Evolutionary conservation across 2,329 filamentous ascomycete species (phyloP), one percentile per base, ranked within the genome.

Genomic region (Ceratocystis smalleyi): DNA sequence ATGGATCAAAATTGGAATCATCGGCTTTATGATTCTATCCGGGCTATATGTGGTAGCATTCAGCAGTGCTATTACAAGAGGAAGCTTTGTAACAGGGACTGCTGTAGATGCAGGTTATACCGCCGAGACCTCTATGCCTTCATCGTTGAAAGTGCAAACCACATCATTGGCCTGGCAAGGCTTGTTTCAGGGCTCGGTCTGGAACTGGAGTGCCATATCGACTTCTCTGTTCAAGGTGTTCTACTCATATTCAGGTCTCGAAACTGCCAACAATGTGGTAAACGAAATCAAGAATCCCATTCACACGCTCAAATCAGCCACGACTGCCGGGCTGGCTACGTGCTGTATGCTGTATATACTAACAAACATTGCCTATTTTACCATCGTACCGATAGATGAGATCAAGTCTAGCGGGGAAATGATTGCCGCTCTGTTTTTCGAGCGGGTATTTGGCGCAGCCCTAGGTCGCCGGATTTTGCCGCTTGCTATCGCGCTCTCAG

Each of bases 251-350:
- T 77, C 83, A 0, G 86, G 86, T 0, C 75, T 86, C 12, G 81
- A 78, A 62, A 88, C 88, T 66, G 77, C 84, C 67, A 87, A 85
- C 72, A 86, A 88, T 68, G 85, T 88, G 3, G 75, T 89, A 61
- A 87, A 86, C 70, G 86, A 89, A 70, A 85, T 89, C 22, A 83
- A 83, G 66, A 78, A 88, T 66, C 86, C 86, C 0, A 79, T 88
- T 0, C 75, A 79, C 15, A 89, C 86, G 0, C 72, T 89, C 17
- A 83, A 81, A 62, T 82, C 81, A 0, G 85, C 86, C 1, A 81
- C 82, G 0, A 75, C 83, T 0, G 76, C 79, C 0, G 84, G 84
- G 0, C 74, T 89, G 6, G 68, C 78, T 0, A 87, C 85, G 0
- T 80, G 84, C 0, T 84, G 82, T 66, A 73, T 80, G 22, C 75